phyloP scores from a whole-genome alignment of 2,329 filamentous ascomycete species.

The Monosporascus cannonballus region DNA sequence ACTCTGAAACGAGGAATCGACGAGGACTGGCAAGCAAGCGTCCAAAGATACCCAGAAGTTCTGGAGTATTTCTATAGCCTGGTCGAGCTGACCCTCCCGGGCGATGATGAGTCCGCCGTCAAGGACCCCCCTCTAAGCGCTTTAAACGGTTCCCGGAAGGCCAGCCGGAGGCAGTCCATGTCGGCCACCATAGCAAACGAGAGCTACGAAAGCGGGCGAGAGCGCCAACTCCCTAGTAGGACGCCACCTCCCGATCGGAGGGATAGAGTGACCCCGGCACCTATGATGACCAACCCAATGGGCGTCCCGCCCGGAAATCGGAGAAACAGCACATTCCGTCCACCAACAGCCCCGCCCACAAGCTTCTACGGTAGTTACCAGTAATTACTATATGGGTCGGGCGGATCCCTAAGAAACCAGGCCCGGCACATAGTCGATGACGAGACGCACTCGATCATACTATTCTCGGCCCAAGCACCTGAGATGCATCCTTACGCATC shows the following conservation, averaged over 20 bases:
- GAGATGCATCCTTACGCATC: too few species aligned
- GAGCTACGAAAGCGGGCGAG: conserved; percentile 26
- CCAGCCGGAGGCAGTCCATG: conserved; percentile 29
- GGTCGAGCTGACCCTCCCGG: conserved; percentile 59
- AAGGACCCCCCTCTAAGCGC: conserved; percentile 55
- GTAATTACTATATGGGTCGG: neutral
- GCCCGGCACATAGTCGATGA: too few species aligned
- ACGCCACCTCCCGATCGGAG: conserved; percentile 32
- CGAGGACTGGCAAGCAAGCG: conserved; percentile 70
- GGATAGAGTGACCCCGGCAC: conserved; percentile 34
- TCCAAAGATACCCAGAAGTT: conserved; percentile 74
- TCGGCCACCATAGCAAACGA: conserved; percentile 26
- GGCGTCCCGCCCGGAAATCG: conserved; percentile 15
- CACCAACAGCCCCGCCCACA: conserved; percentile 20
- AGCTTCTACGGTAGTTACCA: conserved; percentile 14
- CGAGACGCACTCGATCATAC: too few species aligned
- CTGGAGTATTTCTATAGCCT: conserved; percentile 73
- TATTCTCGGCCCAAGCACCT: too few species aligned
- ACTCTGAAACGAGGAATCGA: conserved; percentile 68
- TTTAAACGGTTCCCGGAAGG: conserved; percentile 42
- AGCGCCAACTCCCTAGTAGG: conserved; percentile 20
- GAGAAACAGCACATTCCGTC: conserved; percentile 15
- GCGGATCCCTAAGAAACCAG: neutral
- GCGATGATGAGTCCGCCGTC: conserved; percentile 53
- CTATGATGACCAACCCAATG: conserved; percentile 22